Evolutionary conservation across 148 eudicot genomes (phyloP).

Genomic region (Silene uniflora): DNA sequence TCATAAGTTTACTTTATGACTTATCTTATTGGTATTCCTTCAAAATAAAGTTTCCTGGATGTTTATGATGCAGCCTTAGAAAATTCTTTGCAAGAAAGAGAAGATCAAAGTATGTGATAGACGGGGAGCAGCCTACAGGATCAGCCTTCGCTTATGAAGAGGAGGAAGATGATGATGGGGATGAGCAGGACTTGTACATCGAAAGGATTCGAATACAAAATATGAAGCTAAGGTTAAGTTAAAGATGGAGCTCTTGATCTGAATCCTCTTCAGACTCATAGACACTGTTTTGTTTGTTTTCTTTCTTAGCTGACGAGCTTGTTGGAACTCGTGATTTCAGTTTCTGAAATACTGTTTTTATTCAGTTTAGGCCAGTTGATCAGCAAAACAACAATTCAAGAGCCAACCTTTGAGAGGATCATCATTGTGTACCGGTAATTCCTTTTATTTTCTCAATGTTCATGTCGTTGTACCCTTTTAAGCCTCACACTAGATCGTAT

Average conservation of each 20-base stretch:
- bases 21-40: not conserved
- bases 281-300: not conserved
- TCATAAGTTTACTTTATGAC: not conserved
- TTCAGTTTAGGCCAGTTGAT: slow-evolving; percentile 50
- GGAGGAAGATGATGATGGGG: slow-evolving; percentile 24
- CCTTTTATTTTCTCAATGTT: not conserved
- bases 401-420: slow-evolving; percentile 94
- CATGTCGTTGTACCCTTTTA: not conserved
- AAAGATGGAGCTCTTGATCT: not conserved
- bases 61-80: slow-evolving; percentile 27
- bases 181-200: slow-evolving; percentile 36
- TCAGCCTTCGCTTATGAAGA: slow-evolving; percentile 10
- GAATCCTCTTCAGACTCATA: not conserved
- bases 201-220: slow-evolving; percentile 49
- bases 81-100: slow-evolving; percentile 27
- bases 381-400: slow-evolving; percentile 74
- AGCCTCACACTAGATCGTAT: not conserved
- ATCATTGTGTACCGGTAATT: slow-evolving; percentile 80
- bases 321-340: not conserved
- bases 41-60: not conserved
- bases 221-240: slow-evolving; percentile 43
- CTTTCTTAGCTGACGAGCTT: not conserved
- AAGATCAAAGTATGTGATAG: slow-evolving; percentile 14
- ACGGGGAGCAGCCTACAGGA: slow-evolving; percentile 22
- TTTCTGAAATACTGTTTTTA: slow-evolving; percentile 16